Conservation (phyloP, 164 flowering plant species). For the Tinospora cordifolia region DNA sequence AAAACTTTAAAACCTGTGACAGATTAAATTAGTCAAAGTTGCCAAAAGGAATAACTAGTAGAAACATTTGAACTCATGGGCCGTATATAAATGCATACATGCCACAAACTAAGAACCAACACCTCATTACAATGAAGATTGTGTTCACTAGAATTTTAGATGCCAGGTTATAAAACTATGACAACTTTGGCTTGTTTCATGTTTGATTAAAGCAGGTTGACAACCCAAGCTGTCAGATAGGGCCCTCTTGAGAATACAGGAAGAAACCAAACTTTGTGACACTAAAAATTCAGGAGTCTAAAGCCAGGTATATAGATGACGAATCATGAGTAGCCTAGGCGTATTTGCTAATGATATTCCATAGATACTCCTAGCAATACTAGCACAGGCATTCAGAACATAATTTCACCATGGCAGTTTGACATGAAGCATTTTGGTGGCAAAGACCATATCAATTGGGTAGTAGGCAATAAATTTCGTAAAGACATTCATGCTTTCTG, state of each 20-base stretch:
- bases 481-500: neutral
- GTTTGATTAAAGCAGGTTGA: neutral
- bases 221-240: neutral
- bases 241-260: neutral
- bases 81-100: neutral
- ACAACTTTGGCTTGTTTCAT: neutral
- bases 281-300: neutral
- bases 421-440: neutral
- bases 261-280: neutral
- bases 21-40: neutral
- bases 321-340: neutral
- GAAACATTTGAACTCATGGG: neutral
- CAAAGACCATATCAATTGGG: neutral
- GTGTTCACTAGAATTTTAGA: neutral
- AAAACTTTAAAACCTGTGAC: slow-evolving; percentile 77
- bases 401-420: neutral
- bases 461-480: neutral
- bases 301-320: neutral
- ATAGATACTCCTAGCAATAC: too few relatives aligned
- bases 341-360: neutral
- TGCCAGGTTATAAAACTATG: neutral
- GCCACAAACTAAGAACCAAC: neutral
- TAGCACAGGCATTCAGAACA: neutral
- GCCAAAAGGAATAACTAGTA: neutral
- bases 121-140: neutral